phyloP scores from a whole-genome alignment of 805 yeast species.

The Soucietia sequanensis region DNA sequence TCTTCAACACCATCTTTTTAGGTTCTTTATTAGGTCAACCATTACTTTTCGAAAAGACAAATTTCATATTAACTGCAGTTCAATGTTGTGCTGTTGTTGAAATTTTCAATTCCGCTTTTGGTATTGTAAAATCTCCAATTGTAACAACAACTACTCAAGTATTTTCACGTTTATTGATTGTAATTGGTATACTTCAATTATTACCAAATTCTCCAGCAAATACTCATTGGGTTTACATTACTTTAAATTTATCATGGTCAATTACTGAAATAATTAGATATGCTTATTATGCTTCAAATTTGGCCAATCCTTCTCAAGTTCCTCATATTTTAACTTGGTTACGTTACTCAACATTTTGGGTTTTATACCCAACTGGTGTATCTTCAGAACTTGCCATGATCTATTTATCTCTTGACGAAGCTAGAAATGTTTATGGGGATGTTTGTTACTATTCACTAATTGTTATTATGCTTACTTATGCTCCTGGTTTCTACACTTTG shows the following conservation, averaged over 20 bases:
- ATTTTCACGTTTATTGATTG: constrained; percentile 76
- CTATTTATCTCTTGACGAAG: constrained; percentile 68
- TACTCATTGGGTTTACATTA: constrained; percentile 55
- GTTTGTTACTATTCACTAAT: constrained; percentile 57
- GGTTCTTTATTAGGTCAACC: constrained; percentile 57
- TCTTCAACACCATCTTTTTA: constrained; percentile 39
- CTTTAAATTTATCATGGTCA: constrained; percentile 86
- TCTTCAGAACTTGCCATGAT: constrained; percentile 74
- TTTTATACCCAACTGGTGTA: constrained; percentile 92
- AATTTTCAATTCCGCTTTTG: constrained; percentile 71
- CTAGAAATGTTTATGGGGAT: constrained; percentile 49
- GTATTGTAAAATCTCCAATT: constrained; percentile 82
- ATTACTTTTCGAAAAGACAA: constrained; percentile 57
- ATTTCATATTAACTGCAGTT: constrained; percentile 56
- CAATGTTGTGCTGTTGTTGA: constrained; percentile 84
- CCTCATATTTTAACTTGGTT: constrained; percentile 63
- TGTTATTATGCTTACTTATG: constrained; percentile 60
- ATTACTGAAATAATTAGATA: constrained; percentile 90
- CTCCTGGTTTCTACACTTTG: constrained; percentile 84
- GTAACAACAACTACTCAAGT: constrained; percentile 87
- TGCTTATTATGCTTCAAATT: constrained; percentile 75
- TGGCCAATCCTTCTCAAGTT: constrained; percentile 49
- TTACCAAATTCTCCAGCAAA: constrained; percentile 73
- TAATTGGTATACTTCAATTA: constrained; percentile 75
- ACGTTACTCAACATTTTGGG: constrained; percentile 79